Conservation (phyloP, 768 basidiomycete genomes). For the Kwoniella sp. region DNA sequence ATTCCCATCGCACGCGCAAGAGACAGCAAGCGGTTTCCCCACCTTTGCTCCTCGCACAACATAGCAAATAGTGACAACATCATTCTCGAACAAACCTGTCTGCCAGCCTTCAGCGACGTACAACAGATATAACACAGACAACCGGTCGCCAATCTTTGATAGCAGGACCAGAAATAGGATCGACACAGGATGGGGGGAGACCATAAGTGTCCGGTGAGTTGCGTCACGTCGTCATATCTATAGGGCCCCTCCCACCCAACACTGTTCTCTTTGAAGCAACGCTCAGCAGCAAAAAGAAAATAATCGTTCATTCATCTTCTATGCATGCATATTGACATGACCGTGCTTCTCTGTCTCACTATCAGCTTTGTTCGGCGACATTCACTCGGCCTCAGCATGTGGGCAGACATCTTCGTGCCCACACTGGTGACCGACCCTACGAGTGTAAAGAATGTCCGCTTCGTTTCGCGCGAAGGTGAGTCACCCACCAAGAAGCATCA, state of each 20-base stretch:
- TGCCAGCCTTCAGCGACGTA: no score
- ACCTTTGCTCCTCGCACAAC: no score
- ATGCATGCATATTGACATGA: background rate
- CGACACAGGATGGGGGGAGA: constrained; percentile 21
- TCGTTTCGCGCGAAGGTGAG: constrained; percentile 50
- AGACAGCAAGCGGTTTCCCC: no score
- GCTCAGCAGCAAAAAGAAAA: no score
- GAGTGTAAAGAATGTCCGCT: constrained; percentile 51
- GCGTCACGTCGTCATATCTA: background rate
- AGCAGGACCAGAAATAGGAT: background rate
- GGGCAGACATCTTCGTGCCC: constrained; percentile 52
- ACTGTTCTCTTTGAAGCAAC: no score
- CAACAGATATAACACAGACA: no score
- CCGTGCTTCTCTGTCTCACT: background rate
- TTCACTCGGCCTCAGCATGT: constrained; percentile 56
- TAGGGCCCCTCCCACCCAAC: no score
- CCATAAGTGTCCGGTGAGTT: constrained; percentile 27
- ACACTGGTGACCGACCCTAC: constrained; percentile 54
- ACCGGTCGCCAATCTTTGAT: no score
- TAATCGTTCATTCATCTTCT: no score
- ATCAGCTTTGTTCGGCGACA: constrained; percentile 50
- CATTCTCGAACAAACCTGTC: no score
- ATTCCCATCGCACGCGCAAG: no score
- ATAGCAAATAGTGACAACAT: no score
- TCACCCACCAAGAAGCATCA: background rate